Conservation (phyloP, 306 rosid genomes). For the Cucumis cinereus region DNA sequence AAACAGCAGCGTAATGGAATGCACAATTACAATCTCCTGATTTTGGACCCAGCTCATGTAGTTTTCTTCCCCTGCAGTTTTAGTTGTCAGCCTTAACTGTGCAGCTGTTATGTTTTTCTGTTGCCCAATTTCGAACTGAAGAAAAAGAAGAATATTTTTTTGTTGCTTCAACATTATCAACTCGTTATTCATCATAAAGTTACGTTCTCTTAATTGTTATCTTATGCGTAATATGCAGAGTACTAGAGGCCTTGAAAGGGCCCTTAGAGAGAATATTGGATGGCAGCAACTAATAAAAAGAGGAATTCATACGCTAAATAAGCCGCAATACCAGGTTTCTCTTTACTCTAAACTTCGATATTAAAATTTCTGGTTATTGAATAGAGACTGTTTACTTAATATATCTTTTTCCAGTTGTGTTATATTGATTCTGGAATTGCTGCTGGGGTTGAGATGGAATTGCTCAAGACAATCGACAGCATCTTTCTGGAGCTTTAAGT, state of each 20-base stretch:
- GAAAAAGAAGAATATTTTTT: not conserved
- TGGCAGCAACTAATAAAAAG: conserved; percentile 66
- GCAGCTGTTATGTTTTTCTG: not conserved
- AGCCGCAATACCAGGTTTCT: conserved; percentile 71
- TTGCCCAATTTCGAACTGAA: not conserved
- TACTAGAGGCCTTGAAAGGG: conserved; percentile 44
- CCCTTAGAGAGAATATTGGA: conserved; percentile 38
- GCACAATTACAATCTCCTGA: conserved; percentile 43
- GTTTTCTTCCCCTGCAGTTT: conserved; percentile 13
- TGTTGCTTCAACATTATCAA: not conserved
- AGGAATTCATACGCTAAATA: conserved; percentile 58
- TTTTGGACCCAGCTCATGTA: conserved; percentile 77
- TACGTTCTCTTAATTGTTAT: not conserved
- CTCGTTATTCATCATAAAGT: not conserved
- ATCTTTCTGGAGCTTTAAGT: conserved; percentile 49
- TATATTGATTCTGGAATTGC: conserved; percentile 70
- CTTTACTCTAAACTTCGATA: not conserved
- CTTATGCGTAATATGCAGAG: conserved; percentile 29
- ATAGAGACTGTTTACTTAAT: not conserved
- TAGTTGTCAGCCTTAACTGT: conserved; percentile 9
- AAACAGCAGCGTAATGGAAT: conserved; percentile 25
- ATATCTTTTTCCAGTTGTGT: conserved; percentile 50
- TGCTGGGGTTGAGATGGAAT: conserved; percentile 38
- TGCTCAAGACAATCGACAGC: conserved; percentile 55
- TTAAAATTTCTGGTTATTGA: not conserved